These are phyloP conservation scores for Coniophora puteana DNA, from an alignment of 1,284 basidiomycete species.

Conservation along the genomic window DNA sequence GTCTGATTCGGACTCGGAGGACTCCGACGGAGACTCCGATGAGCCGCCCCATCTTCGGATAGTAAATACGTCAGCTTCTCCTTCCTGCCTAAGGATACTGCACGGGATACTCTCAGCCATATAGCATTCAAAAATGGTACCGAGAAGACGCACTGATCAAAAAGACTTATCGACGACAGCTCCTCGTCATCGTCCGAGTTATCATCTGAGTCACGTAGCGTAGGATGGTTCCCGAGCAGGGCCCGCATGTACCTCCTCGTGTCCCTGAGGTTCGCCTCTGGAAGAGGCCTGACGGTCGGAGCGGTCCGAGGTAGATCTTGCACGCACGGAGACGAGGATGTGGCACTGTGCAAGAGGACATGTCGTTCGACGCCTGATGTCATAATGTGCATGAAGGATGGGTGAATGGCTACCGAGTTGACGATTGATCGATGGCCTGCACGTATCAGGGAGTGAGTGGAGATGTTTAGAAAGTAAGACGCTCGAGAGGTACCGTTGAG, in stretches of 20 bases:
- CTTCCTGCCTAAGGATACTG: conserved; percentile 48
- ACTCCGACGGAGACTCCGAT: no score
- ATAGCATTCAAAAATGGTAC: background rate
- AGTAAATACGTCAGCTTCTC: conserved; percentile 45
- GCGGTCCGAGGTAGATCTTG: conserved; percentile 40
- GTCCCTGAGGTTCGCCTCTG: conserved; percentile 25
- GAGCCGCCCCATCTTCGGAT: conserved; percentile 32
- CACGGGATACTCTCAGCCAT: background rate
- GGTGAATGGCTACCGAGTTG: conserved; percentile 70
- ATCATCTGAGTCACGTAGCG: conserved; percentile 26
- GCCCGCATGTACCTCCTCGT: conserved; percentile 33
- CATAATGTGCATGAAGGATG: conserved; percentile 58
- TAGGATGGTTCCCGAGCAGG: conserved; percentile 20
- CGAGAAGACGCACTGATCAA: conserved; percentile 42
- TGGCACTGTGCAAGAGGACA: conserved; percentile 66
- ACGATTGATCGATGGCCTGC: conserved; percentile 72
- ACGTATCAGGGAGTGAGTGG: conserved; percentile 6
- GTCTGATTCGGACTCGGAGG: conserved; percentile 23
- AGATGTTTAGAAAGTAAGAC: conserved; percentile 1
- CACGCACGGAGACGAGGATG: conserved; percentile 45
- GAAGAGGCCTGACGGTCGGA: conserved; percentile 42
- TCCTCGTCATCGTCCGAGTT: conserved; percentile 35
- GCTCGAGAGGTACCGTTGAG: conserved; percentile 43
- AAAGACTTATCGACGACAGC: conserved; percentile 37
- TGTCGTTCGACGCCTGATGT: conserved; percentile 71